Base-by-base conservation (phyloP, 306 rosid species). In the Dalbergia cultrata region DNA sequence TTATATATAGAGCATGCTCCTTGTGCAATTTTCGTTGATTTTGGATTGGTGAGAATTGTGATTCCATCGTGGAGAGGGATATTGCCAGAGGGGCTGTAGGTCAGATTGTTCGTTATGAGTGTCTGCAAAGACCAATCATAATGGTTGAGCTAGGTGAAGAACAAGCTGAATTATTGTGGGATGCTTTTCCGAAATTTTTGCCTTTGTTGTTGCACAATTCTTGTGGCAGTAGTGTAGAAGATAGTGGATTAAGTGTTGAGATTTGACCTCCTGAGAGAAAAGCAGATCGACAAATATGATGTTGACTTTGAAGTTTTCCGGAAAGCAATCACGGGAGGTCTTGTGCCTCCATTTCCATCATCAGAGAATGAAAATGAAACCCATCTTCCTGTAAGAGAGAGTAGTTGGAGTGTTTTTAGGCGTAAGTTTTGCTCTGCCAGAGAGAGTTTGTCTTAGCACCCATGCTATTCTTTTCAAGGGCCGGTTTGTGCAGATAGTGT, bases 41-140 rank as follows among this genome's bases (percentile, higher is more conserved):
- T 26, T 26, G 97, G 99, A 89, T 95, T 67, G 99, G 99, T 53
- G 91, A 86, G 82, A 84, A 75, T 16, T 95, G 99, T 84, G 97
- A 84, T 53, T 72, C 85, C 70, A 92, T 93, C 80, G 93, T 95
- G 97, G 97, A 95, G 80, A 92, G 93, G 85, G 99, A 95, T 80
- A 26, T 26, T 26, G 94, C 99, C 4, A 89, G 94, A 89, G 97
- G 93, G 69, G 97, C 99, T 68, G 99, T 88, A 21, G 90, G 90
- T 67, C 99, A 95, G 91, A 91, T 95, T 77, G 97, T 91, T 60
- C 94, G 97, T 13, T 95, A 95, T 77, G 99, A 95, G 86, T 90
- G 81, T 82, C 95, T 91, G 85, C 97, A 92, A 80, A 95, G 92
- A 18, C 90, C 90, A 37, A 80, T 87, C 75, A 80, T 86, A 54